Conservation (phyloP, 352 stramenopile genomes). For the Phytophthora pistaciae region DNA sequence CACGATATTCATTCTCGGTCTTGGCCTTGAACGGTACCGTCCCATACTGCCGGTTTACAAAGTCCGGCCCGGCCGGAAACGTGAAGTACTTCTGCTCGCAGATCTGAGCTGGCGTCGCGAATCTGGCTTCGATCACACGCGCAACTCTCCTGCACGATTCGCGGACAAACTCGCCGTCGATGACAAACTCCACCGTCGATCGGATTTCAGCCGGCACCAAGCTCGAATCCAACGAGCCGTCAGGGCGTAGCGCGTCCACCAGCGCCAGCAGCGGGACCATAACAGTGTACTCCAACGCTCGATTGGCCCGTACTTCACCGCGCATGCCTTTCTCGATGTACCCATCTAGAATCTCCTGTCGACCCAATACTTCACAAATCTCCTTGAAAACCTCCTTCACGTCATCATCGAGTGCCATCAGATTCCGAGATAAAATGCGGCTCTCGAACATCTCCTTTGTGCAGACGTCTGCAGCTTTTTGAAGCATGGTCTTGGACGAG, state of each 20-base stretch:
- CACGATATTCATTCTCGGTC: background rate
- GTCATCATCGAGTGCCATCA: slow-evolving; percentile 42
- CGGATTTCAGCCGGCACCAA: background rate
- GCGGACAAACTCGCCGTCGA: slow-evolving; percentile 2
- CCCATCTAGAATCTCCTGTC: background rate
- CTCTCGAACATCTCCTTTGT: slow-evolving; percentile 27
- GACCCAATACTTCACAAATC: slow-evolving; percentile 28
- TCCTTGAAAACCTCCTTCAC: slow-evolving; percentile 33
- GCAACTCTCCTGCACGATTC: slow-evolving; percentile 6
- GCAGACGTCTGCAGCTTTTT: slow-evolving; percentile 25
- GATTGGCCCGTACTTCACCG: slow-evolving; percentile 13
- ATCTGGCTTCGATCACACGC: slow-evolving; percentile 21
- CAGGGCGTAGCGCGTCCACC: slow-evolving; percentile 29
- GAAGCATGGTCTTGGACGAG: slow-evolving; percentile 22
- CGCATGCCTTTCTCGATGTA: background rate
- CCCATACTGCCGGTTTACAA: slow-evolving; percentile 18
- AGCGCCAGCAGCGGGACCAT: slow-evolving; percentile 33
- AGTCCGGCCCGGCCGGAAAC: slow-evolving; percentile 20
- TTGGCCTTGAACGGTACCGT: slow-evolving; percentile 9
- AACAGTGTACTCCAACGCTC: slow-evolving; percentile 31
- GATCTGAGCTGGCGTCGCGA: slow-evolving; percentile 7
- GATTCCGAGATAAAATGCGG: slow-evolving; percentile 41
- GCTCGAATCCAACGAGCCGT: slow-evolving; percentile 22
- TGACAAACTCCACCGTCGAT: background rate
- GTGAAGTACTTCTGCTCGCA: slow-evolving; percentile 21